Percentiles rank a stretch among this genome's conserved stretches.
phyloP scores from a whole-genome alignment of 2,329 filamentous ascomycete genomes.

The Exophiala spinifera region DNA sequence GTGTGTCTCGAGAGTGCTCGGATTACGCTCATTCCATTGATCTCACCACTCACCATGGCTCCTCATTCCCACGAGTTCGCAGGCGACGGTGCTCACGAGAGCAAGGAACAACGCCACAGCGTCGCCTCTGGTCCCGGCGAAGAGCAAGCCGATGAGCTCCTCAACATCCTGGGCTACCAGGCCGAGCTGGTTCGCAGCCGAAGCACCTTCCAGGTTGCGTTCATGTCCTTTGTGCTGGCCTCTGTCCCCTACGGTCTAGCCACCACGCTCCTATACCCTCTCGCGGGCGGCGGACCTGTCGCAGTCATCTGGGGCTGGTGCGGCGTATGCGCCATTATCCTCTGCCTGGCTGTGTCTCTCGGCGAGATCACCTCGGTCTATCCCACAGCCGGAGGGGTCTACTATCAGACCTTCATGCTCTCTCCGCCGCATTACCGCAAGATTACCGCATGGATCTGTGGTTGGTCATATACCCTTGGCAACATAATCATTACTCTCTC shows the following conservation, averaged over 20 bases:
- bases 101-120: not conserved
- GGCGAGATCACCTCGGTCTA: constrained; percentile 74
- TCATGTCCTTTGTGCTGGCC: constrained; percentile 61
- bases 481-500: constrained; percentile 80
- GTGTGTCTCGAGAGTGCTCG: no score
- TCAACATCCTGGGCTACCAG: constrained; percentile 24
- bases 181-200: constrained; percentile 20
- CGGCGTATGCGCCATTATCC: constrained; percentile 64
- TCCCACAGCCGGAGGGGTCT: constrained; percentile 73
- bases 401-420: constrained; percentile 77
- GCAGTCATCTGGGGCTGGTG: constrained; percentile 73
- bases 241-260: constrained; percentile 71
- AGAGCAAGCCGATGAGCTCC: constrained; percentile 16
- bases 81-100: no score
- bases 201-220: constrained; percentile 26
- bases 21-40: no score
- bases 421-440: constrained; percentile 59
- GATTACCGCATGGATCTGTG: constrained; percentile 67
- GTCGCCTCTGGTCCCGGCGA: not conserved
- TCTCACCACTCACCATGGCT: no score
- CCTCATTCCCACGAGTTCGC: no score
- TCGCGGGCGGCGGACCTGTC: constrained; percentile 64
- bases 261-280: constrained; percentile 66
- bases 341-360: constrained; percentile 67
- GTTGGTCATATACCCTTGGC: constrained; percentile 73